phyloP scores from a whole-genome alignment of 1,284 basidiomycete genomes.

The Schizophyllum amplum region DNA sequence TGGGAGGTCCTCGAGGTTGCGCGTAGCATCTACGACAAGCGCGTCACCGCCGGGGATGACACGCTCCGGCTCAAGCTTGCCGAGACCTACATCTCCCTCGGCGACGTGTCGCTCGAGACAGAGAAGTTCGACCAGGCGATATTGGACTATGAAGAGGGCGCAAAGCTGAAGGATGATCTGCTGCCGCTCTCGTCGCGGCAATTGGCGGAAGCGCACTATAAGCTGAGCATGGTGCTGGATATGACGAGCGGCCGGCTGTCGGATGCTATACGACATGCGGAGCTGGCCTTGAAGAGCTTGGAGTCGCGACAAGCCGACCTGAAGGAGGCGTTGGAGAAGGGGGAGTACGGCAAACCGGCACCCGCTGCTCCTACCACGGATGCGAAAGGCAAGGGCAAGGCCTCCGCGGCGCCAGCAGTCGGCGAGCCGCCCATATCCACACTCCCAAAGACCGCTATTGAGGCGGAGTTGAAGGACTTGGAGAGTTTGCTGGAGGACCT shows the following conservation, averaged over 20 bases:
- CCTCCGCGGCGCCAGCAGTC: slow-evolving; percentile 24
- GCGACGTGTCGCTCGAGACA: slow-evolving; percentile 89
- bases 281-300: slow-evolving; percentile 71
- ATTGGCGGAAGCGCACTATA: slow-evolving; percentile 85
- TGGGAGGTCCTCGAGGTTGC: slow-evolving; percentile 92
- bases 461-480: slow-evolving; percentile 72
- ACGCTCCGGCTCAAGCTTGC: slow-evolving; percentile 67
- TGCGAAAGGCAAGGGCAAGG: slow-evolving; percentile 63
- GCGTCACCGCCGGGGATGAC: slow-evolving; percentile 44
- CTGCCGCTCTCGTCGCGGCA: slow-evolving; percentile 77
- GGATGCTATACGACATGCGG: slow-evolving; percentile 75
- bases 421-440: slow-evolving; percentile 47
- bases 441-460: slow-evolving; percentile 61
- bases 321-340: slow-evolving; percentile 28
- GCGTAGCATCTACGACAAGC: slow-evolving; percentile 72
- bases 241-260: slow-evolving; percentile 71
- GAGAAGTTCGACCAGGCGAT: slow-evolving; percentile 93
- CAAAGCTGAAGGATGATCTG: slow-evolving; percentile 61
- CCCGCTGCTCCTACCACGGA: slow-evolving; percentile 25
- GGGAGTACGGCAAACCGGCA: neutral
- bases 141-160: slow-evolving; percentile 69
- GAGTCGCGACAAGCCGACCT: slow-evolving; percentile 62
- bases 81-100: slow-evolving; percentile 78
- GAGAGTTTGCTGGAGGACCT: slow-evolving; percentile 71
- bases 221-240: slow-evolving; percentile 84